Base-by-base conservation (phyloP, 208 protist species). In the Trypanosoma mega region DNA sequence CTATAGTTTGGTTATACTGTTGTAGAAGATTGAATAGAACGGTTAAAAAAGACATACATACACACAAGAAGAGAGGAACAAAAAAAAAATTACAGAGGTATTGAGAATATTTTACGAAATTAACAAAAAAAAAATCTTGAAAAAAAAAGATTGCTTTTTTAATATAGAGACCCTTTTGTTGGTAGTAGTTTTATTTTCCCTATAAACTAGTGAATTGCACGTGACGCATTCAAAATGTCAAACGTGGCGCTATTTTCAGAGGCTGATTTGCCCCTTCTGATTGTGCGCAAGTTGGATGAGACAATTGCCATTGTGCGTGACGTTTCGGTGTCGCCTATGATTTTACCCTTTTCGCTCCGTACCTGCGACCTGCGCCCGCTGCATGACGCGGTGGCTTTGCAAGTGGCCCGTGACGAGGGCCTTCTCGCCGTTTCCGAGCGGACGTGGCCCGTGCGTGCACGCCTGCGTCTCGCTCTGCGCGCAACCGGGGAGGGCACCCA, bases 331-430 rank as follows among this genome's bases (percentile, higher is more conserved):
- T 24, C 33, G 12, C 4, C 26, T n/a, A 34, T 21, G 34, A 45
- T 62, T 47, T 60, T 80, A 29, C 74, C 74, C 1, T 80, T 80
- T 54, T 74, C 67, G 14, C 21, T 68, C 21, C 39, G 51, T 20
- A 18, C 52, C 12, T 80, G 74, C 26, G 54, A 63, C 29, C 46
- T 64, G 31, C 21, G 44, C 11, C 47, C 27, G 1, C 24, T 79
- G 2, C 5, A n/a, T 9, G 24, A 46, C 21, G 3, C 33, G 4
- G 54, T 57, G 6, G 24, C 2, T 6, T 36, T 73, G 31, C 49
- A 50, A 34, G 18, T 30, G 8, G 55, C 56, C 2, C 36, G 49
- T 31, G 47, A 68, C 12, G 39, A 21, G 26, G 57, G 39, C n/a
- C 9, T n/a, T 3, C 20, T 68, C 12, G 36, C 31, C n/a, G 30